Percentiles rank a stretch among this genome's conserved stretches.
Conservation (phyloP, 1,139 yeast genomes). For the Pneumocystis oryctolagi region DNA sequence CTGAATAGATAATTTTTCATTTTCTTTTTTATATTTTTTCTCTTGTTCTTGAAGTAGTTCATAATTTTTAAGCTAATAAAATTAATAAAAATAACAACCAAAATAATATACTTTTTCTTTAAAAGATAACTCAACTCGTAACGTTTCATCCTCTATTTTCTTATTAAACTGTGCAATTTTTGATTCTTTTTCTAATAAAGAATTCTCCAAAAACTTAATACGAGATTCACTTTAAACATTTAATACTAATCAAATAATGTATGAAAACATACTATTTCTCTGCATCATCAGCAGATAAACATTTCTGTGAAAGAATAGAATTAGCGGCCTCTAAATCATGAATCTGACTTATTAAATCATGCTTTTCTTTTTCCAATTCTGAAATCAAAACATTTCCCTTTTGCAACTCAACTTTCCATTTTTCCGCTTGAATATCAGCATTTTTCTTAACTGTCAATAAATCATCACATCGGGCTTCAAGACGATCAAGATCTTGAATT, state of each 20-base stretch:
- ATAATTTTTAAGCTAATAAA: neutral
- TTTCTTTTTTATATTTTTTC: neutral
- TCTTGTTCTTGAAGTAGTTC: neutral
- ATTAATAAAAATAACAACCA: neutral
- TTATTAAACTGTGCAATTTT: neutral
- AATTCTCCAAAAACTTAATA: neutral
- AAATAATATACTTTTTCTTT: neutral
- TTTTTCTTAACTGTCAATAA: constrained; percentile 26
- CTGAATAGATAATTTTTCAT: neutral
- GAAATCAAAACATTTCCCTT: constrained; percentile 24
- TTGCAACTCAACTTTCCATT: constrained; percentile 23
- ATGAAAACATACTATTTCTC: neutral
- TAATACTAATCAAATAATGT: neutral
- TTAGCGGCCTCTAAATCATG: neutral
- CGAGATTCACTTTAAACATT: neutral
- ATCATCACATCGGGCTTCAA: constrained; percentile 27
- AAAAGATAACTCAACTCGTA: neutral
- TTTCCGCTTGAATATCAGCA: constrained; percentile 23
- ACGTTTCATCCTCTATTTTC: neutral
- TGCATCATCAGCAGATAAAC: neutral
- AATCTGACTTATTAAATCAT: constrained; percentile 4
- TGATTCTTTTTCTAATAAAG: neutral
- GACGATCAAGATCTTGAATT: constrained; percentile 25
- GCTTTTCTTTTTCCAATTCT: constrained; percentile 24
- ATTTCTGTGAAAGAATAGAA: neutral